phyloP scores from a whole-genome alignment of 345 rosid species.

The Chamaenerion angustifolium region DNA sequence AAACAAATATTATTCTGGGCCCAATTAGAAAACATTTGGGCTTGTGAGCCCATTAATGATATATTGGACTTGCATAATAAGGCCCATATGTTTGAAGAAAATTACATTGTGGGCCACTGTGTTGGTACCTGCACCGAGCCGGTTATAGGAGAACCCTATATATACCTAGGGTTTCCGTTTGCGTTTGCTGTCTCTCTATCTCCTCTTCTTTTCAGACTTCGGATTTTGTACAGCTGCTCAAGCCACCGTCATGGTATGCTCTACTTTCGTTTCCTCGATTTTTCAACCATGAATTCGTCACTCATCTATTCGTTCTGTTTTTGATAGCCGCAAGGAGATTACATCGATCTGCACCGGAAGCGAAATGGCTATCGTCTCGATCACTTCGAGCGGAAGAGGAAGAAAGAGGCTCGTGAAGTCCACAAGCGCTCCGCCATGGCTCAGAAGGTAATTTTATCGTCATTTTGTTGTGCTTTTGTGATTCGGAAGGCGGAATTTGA shows the following conservation, averaged over 20 bases:
- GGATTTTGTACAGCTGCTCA: background rate
- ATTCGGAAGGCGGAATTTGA: background rate
- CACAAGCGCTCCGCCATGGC: constrained; percentile 68
- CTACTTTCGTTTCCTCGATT: background rate
- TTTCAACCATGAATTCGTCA: background rate
- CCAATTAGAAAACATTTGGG: too few species aligned
- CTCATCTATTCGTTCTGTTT: background rate
- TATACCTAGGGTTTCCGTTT: background rate
- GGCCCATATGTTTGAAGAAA: too few species aligned
- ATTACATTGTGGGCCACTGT: too few species aligned
- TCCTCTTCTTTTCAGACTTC: background rate
- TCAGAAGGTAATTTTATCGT: constrained; percentile 23
- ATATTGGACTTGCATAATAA: too few species aligned
- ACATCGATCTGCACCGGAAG: constrained; percentile 72
- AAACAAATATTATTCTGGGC: too few species aligned
- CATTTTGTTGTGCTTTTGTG: background rate
- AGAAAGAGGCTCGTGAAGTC: constrained; percentile 83
- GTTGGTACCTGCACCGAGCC: too few species aligned
- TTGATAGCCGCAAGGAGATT: constrained; percentile 79
- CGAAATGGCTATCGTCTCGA: constrained; percentile 72
- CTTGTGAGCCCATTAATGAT: too few species aligned
- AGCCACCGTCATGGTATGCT: background rate
- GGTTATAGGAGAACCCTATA: too few species aligned
- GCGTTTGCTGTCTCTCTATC: background rate
- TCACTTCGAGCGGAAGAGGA: constrained; percentile 71